Evolutionary conservation across 768 basidiomycete genomes (phyloP).

Genomic region (Phlegmacium glaucopus): DNA sequence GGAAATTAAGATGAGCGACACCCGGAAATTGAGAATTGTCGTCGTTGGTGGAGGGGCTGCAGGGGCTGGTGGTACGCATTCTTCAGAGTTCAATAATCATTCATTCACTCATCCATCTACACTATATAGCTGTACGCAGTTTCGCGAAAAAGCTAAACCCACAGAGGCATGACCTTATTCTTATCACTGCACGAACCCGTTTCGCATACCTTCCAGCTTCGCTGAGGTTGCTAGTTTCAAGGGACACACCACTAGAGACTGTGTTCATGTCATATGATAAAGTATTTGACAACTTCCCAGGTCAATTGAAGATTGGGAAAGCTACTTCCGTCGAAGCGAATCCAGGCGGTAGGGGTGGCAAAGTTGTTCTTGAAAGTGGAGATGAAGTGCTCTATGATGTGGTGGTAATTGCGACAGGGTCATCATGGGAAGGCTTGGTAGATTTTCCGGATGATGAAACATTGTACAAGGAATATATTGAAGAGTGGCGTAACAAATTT

Average conservation of each 20-base stretch:
- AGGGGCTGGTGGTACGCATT: slow-evolving; percentile 29
- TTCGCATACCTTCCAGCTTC: slow-evolving; percentile 43
- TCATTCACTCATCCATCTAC: neutral
- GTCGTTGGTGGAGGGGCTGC: slow-evolving; percentile 49
- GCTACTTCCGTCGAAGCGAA: slow-evolving; percentile 26
- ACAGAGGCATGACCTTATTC: slow-evolving; percentile 41
- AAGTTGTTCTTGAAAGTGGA: slow-evolving; percentile 42
- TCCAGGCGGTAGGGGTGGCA: slow-evolving; percentile 33
- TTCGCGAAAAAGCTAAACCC: slow-evolving; percentile 47
- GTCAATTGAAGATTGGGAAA: slow-evolving; percentile 33
- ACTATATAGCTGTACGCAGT: slow-evolving; percentile 29
- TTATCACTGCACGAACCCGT: slow-evolving; percentile 48
- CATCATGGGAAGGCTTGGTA: slow-evolving; percentile 40
- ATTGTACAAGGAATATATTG: slow-evolving; percentile 12
- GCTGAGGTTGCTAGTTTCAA: slow-evolving; percentile 46
- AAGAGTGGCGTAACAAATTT: slow-evolving; percentile 19
- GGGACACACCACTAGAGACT: slow-evolving; percentile 26
- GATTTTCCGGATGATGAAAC: slow-evolving; percentile 23
- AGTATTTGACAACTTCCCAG: slow-evolving; percentile 22
- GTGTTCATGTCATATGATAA: slow-evolving; percentile 20
- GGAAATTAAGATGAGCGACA: neutral
- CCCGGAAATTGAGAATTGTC: slow-evolving; percentile 12
- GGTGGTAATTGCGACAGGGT: slow-evolving; percentile 57
- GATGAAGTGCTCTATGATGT: slow-evolving; percentile 42
- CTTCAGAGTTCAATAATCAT: neutral